phyloP scores from a whole-genome alignment of 495 filamentous ascomycete genomes.

The Penicillium desertorum region DNA sequence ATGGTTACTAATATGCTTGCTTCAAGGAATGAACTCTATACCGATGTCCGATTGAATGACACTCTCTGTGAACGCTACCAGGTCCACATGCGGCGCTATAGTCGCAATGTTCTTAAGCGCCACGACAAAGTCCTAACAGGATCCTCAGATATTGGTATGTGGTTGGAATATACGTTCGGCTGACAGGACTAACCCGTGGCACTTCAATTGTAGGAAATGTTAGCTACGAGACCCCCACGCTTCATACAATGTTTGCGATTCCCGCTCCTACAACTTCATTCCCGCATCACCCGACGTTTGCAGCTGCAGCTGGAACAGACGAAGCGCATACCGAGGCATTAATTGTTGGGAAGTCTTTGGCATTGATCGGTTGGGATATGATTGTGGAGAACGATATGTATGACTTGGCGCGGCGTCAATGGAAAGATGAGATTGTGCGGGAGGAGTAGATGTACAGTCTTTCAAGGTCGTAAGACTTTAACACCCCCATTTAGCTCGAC shows the following conservation, averaged over 20 bases:
- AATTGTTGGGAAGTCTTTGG: conserved; percentile 56
- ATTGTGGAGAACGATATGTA: conserved; percentile 46
- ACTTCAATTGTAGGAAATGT: conserved; percentile 50
- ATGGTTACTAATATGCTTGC: background rate
- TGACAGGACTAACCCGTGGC: background rate
- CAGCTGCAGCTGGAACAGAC: conserved; percentile 53
- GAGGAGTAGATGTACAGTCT: conserved; percentile 11
- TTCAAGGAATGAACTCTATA: conserved; percentile 48
- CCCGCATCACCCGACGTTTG: conserved; percentile 63
- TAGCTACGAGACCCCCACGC: conserved; percentile 61
- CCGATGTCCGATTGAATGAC: conserved; percentile 61
- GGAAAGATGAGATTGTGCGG: conserved; percentile 27
- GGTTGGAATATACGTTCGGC: conserved; percentile 8
- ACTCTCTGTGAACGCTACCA: conserved; percentile 54
- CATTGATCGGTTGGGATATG: conserved; percentile 55
- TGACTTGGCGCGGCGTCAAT: conserved; percentile 32
- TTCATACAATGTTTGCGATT: conserved; percentile 61
- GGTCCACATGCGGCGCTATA: conserved; percentile 50
- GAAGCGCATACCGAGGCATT: conserved; percentile 52
- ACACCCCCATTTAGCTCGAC: too few species aligned
- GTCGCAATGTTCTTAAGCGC: conserved; percentile 45
- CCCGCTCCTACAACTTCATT: conserved; percentile 41
- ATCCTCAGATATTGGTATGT: conserved; percentile 56
- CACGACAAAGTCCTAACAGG: conserved; percentile 51
- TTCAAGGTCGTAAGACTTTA: background rate